Conservation (phyloP, 306 rosid species). For the Cucurbita maxima region DNA sequence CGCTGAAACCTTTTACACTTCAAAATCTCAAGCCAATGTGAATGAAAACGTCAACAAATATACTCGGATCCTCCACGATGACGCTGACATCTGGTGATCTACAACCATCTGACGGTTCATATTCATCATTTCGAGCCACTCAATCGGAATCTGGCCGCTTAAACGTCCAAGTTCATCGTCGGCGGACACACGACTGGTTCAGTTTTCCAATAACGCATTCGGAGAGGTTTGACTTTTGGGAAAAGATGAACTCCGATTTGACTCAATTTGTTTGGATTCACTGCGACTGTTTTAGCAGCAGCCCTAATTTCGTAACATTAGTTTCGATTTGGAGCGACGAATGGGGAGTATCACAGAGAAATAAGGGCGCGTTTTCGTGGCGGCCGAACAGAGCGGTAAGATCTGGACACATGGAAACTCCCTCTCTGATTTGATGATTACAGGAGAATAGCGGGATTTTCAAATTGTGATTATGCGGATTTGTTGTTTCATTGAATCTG, state of each 20-base stretch:
- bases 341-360: neutral
- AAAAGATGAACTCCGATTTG: neutral
- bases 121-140: neutral
- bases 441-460: too few relatives aligned
- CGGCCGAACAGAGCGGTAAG: neutral
- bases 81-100: too few relatives aligned
- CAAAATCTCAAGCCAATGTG: too few relatives aligned
- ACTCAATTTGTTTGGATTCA: neutral
- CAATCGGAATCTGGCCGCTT: neutral
- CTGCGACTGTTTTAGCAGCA: neutral
- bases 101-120: too few relatives aligned
- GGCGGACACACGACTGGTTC: neutral
- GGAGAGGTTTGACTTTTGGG: neutral
- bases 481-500: slow-evolving; percentile 2
- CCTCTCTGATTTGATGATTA: neutral
- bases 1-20: too few relatives aligned
- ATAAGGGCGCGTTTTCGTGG: neutral
- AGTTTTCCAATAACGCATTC: neutral
- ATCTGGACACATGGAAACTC: neutral
- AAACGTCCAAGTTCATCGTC: neutral
- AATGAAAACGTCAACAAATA: too few relatives aligned
- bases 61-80: too few relatives aligned
- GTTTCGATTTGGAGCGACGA: neutral
- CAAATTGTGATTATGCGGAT: too few relatives aligned
- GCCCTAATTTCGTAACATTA: neutral